Evolutionary conservation across 768 basidiomycete species (phyloP), one percentile per base, ranked within the genome.

Genomic region (Calocera cornea): DNA sequence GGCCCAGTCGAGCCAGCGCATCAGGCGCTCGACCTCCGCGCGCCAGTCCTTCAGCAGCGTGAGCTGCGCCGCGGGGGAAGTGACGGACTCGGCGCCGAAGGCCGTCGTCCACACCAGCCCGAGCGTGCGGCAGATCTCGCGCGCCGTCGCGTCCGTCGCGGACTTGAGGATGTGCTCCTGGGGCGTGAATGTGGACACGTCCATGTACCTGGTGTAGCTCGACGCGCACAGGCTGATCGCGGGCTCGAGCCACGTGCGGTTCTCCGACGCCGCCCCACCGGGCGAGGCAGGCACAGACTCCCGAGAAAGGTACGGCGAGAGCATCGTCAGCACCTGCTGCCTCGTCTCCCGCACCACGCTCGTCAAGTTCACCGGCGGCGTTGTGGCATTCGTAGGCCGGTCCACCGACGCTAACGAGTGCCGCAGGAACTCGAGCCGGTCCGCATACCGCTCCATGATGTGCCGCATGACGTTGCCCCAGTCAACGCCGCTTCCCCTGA

Each of bases 361-460:
- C 3, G 44, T 47, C 44, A 47, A 19, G 44, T 47, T 47, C 19
- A 19, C 19, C 19, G 44, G 16, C 8, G 44, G 5, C 19, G 44
- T 47, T 19, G 19, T 47, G n/a, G n/a, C n/a, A 19, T 47, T 24
- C 44, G 16, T 19, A 19, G 16, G 24, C 19, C 19, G 44, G 44
- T 60, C 34, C 12, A 29, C 29, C 12, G 22, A 24, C 27, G 2
- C n/a, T 17, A 77, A 68, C 1, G 76, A 66, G 64, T 75, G 66
- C 2, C 67, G 68, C 2, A 80, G 68, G 22, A 78, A 67, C 65
- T 82, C 79, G 14, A 84, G 73, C n/a, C 82, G 73, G 19, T 76
- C 77, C 3, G 75, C 75, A 65, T 80, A 81, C 7, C 81, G 79
- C 47, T 82, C 76, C 2, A 76, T 73, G n/a, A 82, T 71, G 34